Percentiles rank a stretch among this genome's conserved stretches.
These are phyloP conservation scores for Pseudogymnoascus sp. DNA, from an alignment of 2,329 filamentous ascomycete species.

Conservation along the genomic window DNA sequence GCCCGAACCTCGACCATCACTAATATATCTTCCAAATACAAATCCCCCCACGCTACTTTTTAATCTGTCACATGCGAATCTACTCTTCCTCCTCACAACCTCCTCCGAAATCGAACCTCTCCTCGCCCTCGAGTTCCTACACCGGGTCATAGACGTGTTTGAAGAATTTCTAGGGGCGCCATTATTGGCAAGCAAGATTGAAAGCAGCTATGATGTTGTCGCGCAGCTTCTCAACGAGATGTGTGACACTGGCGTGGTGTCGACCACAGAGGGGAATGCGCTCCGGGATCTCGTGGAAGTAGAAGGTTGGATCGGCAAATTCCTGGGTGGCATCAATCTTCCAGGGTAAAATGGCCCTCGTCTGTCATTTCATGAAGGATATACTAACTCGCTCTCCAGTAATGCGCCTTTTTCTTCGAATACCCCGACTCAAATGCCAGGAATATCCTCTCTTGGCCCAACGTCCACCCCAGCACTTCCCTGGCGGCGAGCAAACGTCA, in stretches of 20 bases:
- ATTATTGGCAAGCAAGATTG: constrained; percentile 76
- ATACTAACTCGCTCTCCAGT: not conserved
- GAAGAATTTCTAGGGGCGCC: constrained; percentile 92
- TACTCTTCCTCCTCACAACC: constrained; percentile 79
- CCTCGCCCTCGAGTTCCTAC: constrained; percentile 86
- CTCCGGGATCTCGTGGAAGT: constrained; percentile 87
- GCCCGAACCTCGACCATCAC: constrained; percentile 69
- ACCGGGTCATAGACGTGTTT: constrained; percentile 83
- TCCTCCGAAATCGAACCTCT: constrained; percentile 83
- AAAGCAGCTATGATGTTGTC: constrained; percentile 85
- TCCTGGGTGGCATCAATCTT: constrained; percentile 80
- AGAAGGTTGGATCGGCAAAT: constrained; percentile 80
- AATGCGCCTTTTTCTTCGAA: constrained; percentile 17
- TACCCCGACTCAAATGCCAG: constrained; percentile 23
- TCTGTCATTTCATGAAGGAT: not conserved
- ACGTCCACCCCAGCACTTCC: constrained; percentile 56
- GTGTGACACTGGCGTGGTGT: constrained; percentile 87
- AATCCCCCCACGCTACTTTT: constrained; percentile 84
- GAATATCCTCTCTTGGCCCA: constrained; percentile 26
- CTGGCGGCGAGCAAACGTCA: constrained; percentile 86
- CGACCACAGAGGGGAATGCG: constrained; percentile 88
- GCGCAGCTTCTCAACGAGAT: constrained; percentile 91
- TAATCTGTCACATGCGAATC: constrained; percentile 76
- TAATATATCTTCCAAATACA: constrained; percentile 76
- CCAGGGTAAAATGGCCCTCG: constrained; percentile 54